These are phyloP conservation scores for Phaeosphaeriaceae sp. DNA, from an alignment of 2,329 filamentous ascomycete genomes.

Conservation along the genomic window DNA sequence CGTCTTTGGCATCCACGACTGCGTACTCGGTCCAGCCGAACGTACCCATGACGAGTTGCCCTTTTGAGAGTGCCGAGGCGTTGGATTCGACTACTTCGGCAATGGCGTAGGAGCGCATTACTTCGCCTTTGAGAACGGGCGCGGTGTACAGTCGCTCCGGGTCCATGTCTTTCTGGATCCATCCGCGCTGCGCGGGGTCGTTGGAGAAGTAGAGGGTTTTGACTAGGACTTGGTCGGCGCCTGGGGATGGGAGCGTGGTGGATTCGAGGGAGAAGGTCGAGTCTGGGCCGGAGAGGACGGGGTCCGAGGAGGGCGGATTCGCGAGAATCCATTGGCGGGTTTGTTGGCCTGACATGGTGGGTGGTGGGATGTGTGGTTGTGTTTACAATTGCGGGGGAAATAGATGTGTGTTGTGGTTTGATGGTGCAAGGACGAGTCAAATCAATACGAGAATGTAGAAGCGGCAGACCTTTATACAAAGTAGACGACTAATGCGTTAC, in stretches of 20 bases:
- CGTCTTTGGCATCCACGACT: slow-evolving; percentile 52
- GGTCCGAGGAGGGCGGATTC: slow-evolving; percentile 48
- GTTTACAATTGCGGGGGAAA: not conserved
- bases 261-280: slow-evolving; percentile 51
- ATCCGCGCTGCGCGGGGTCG: slow-evolving; percentile 61
- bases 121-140: slow-evolving; percentile 53
- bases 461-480: not conserved
- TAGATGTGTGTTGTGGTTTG: slow-evolving; percentile 1
- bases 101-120: slow-evolving; percentile 70
- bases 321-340: slow-evolving; percentile 55
- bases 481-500: not conserved
- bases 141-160: slow-evolving; percentile 55
- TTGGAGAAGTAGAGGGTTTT: slow-evolving; percentile 58
- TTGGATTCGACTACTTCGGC: slow-evolving; percentile 67
- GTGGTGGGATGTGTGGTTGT: not conserved
- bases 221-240: slow-evolving; percentile 54
- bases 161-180: slow-evolving; percentile 54
- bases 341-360: slow-evolving; percentile 39
- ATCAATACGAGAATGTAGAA: not conserved
- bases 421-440: not conserved
- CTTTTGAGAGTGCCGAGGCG: slow-evolving; percentile 58
- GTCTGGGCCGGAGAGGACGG: slow-evolving; percentile 45
- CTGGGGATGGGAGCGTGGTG: slow-evolving; percentile 43
- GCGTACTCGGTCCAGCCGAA: slow-evolving; percentile 72
- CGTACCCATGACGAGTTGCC: slow-evolving; percentile 63